Percentiles rank a stretch among this genome's conserved stretches.
Evolutionary conservation across 306 rosid species (phyloP).

Genomic region (Citrullus amarus): DNA sequence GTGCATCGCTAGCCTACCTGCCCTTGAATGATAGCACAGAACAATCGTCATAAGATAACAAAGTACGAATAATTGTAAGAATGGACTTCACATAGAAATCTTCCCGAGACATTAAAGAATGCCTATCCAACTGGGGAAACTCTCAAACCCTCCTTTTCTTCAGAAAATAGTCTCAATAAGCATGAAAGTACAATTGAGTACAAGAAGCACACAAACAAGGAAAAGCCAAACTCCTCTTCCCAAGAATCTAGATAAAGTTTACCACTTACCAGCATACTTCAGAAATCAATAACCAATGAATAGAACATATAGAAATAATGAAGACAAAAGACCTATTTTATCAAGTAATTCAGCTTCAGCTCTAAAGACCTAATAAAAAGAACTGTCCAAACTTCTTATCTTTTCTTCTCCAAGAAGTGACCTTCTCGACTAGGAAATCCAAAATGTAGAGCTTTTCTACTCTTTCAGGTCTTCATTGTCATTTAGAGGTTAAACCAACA

Average conservation of each 20-base stretch:
- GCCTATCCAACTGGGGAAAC: background rate
- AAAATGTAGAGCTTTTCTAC: background rate
- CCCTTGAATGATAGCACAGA: background rate
- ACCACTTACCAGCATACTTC: background rate
- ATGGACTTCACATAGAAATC: background rate
- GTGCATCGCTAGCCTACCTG: no score
- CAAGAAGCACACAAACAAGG: background rate
- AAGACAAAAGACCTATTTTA: background rate
- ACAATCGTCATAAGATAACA: background rate
- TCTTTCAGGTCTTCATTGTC: background rate
- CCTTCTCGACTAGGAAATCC: background rate
- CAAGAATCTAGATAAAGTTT: background rate
- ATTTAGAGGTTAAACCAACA: background rate
- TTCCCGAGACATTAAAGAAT: background rate
- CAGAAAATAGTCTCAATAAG: background rate
- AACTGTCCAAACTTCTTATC: background rate
- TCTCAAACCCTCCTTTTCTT: background rate
- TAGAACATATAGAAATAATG: background rate
- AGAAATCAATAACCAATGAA: background rate
- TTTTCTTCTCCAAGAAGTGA: background rate
- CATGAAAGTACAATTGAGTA: background rate
- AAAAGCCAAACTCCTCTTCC: background rate
- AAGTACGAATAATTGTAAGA: background rate
- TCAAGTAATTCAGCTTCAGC: background rate
- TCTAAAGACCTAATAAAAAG: background rate